Evolutionary conservation across 1,139 yeast species (phyloP).

Genomic region (Yamadazyma sp.): DNA sequence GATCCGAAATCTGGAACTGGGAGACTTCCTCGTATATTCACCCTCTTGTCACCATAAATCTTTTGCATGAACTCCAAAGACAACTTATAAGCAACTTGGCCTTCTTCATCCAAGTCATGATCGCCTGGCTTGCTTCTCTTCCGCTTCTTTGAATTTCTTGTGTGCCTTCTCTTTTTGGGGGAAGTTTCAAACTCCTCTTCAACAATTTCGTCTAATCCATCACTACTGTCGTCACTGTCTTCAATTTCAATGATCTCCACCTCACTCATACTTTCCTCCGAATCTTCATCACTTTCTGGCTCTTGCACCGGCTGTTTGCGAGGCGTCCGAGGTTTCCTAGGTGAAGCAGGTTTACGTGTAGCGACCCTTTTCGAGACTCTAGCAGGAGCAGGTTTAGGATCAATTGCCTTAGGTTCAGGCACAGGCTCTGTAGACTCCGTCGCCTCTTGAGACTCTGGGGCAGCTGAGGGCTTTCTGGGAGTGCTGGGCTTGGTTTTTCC

Average conservation of each 20-base stretch:
- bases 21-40: conserved; percentile 3
- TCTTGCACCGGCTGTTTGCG: no score
- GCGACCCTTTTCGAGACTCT: no score
- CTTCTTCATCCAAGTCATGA: conserved; percentile 1
- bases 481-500: neutral
- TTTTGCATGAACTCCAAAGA: conserved; percentile 13
- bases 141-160: neutral
- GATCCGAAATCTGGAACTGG: conserved; percentile 10
- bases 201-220: neutral
- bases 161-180: neutral
- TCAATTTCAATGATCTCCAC: neutral
- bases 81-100: conserved; percentile 6
- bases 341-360: no score
- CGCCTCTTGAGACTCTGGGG: neutral
- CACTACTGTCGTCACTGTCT: neutral
- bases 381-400: no score
- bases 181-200: neutral
- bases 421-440: no score
- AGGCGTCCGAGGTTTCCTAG: no score
- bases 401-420: no score
- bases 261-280: neutral
- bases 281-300: no score
- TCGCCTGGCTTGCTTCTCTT: neutral
- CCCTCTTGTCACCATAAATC: conserved; percentile 10
- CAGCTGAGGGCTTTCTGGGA: neutral